These are phyloP conservation scores for Platanthera zijinensis DNA, from an alignment of 106 monocot species.

Conservation along the genomic window DNA sequence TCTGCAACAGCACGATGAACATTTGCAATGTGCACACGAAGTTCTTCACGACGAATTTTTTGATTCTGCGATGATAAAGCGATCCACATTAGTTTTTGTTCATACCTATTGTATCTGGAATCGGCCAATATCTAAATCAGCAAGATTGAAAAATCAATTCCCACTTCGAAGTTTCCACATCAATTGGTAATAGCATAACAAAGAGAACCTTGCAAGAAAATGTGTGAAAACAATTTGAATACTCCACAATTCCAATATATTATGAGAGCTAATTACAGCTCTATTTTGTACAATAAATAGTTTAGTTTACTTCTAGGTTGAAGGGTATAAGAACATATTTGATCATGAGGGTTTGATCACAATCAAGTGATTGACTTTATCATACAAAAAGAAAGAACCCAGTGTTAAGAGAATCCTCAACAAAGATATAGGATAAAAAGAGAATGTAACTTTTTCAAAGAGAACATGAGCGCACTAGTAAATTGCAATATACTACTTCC, in stretches of 20 bases:
- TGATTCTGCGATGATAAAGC: conserved; percentile 48
- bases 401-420: not conserved
- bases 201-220: not conserved
- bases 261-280: not conserved
- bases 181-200: not conserved
- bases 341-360: not conserved
- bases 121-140: not conserved
- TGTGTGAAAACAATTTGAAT: not conserved
- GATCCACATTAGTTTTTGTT: not conserved
- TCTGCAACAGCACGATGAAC: conserved; percentile 81
- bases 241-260: not conserved
- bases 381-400: not conserved
- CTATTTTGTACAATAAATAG: not conserved
- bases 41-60: conserved; percentile 83
- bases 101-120: not conserved
- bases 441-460: not conserved
- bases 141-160: not conserved
- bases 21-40: conserved; percentile 86
- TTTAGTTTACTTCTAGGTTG: not conserved
- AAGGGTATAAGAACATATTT: not conserved
- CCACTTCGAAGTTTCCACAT: not conserved
- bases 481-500: not conserved
- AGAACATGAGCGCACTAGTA: not conserved
- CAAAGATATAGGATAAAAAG: not conserved
- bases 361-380: not conserved